These are phyloP conservation scores for Euphorbia schlechtendalii DNA, from an alignment of 441 rosid species.

Conservation along the genomic window DNA sequence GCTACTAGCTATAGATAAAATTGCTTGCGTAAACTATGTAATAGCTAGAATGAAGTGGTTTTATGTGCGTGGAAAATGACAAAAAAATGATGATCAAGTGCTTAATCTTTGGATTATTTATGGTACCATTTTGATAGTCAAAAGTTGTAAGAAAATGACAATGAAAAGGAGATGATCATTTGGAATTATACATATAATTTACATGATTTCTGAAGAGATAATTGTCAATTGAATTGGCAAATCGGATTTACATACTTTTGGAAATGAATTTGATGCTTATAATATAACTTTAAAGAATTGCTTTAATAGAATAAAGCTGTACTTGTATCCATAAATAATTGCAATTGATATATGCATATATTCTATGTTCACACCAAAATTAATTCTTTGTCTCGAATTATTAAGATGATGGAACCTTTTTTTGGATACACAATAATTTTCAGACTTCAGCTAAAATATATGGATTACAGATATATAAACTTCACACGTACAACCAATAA, in stretches of 20 bases:
- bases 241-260: conserved; percentile 10
- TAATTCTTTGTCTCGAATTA: neutral
- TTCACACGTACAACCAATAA: too few species aligned
- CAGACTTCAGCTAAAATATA: neutral
- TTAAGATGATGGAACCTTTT: conserved; percentile 9
- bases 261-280: too few species aligned
- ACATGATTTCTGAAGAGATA: conserved; percentile 27
- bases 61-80: conserved; percentile 21
- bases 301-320: neutral
- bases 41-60: neutral
- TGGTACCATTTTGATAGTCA: conserved; percentile 28
- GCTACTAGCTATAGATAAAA: conserved; percentile 2
- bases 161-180: neutral
- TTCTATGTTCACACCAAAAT: neutral
- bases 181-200: conserved; percentile 17
- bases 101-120: conserved; percentile 9
- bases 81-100: conserved; percentile 13
- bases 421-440: neutral
- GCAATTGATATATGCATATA: neutral
- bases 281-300: neutral
- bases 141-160: conserved; percentile 21
- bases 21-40: conserved; percentile 21
- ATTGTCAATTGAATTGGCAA: conserved; percentile 19
- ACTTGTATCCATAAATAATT: neutral
- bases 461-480: too few species aligned